phyloP scores from a whole-genome alignment of 148 eudicot genomes.

The Cornus controversa region DNA sequence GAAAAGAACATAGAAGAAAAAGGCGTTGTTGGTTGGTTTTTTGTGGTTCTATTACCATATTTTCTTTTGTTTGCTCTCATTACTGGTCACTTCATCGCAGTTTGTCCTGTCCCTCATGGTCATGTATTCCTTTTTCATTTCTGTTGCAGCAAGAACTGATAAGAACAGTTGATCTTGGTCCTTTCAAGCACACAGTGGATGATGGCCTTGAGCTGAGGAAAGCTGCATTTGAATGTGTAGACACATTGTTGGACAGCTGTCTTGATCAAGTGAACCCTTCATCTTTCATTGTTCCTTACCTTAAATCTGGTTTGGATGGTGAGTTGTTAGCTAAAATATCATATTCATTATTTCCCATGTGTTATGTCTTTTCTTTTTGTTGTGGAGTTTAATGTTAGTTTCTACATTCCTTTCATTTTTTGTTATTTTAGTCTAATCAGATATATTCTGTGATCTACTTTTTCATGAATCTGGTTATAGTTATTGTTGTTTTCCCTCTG shows the following conservation, averaged over 20 bases:
- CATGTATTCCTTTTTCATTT: background rate
- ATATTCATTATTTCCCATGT: background rate
- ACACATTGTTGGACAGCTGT: conserved; percentile 85
- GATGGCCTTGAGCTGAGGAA: conserved; percentile 98
- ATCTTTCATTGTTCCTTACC: conserved; percentile 79
- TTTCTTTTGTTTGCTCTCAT: no score
- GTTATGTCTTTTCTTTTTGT: background rate
- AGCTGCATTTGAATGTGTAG: conserved; percentile 98
- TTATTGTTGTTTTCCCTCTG: background rate
- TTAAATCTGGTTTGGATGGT: conserved; percentile 92
- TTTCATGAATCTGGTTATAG: no score
- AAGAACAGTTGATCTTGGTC: conserved; percentile 95
- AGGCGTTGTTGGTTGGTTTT: no score
- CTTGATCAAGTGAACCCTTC: conserved; percentile 97
- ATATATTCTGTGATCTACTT: no score
- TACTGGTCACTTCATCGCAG: background rate
- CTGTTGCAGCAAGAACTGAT: conserved; percentile 87
- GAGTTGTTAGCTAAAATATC: conserved; percentile 22
- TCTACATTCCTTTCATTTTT: background rate
- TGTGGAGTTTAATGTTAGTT: background rate
- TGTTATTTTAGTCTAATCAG: no score
- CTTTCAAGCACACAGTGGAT: conserved; percentile 97
- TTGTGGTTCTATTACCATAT: background rate
- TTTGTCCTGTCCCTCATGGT: background rate
- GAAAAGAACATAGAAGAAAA: no score